A percentile compares a stretch with the other conserved stretches of the same genome.
Evolutionary conservation across 805 yeast species (phyloP).

Genomic region (Candida peoriensis): DNA sequence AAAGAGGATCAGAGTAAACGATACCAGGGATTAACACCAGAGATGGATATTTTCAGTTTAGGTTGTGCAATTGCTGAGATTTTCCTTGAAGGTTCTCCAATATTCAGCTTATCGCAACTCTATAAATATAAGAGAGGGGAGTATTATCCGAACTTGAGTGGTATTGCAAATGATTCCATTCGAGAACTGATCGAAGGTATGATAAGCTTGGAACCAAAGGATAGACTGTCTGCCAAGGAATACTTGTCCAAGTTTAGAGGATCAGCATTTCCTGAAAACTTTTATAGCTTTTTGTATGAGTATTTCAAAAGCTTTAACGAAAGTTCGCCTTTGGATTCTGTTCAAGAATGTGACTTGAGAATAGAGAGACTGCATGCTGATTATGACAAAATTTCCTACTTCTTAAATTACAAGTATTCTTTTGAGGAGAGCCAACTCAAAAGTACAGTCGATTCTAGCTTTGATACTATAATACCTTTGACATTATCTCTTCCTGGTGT

Average conservation of each 20-base stretch:
- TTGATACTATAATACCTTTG: conserved; percentile 28
- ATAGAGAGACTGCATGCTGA: conserved; percentile 56
- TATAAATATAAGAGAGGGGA: conserved; percentile 76
- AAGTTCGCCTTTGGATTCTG: conserved; percentile 14
- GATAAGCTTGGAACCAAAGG: conserved; percentile 57
- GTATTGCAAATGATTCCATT: conserved; percentile 46
- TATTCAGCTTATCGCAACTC: conserved; percentile 81
- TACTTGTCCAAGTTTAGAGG: conserved; percentile 48
- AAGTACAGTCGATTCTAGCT: conserved; percentile 4
- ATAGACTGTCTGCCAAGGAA: conserved; percentile 51
- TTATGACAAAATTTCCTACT: conserved; percentile 45
- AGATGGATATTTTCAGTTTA: conserved; percentile 78
- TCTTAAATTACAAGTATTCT: conserved; percentile 32
- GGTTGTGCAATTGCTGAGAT: conserved; percentile 92
- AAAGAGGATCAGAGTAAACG: conserved; percentile 7
- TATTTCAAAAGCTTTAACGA: conserved; percentile 45
- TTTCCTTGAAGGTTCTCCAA: conserved; percentile 79
- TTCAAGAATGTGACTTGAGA: conserved; percentile 46
- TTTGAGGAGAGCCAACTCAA: conserved; percentile 3
- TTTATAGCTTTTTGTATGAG: conserved; percentile 65
- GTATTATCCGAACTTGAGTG: conserved; percentile 56
- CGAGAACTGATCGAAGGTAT: conserved; percentile 55
- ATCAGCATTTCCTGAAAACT: conserved; percentile 58
- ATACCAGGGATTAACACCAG: conserved; percentile 38
- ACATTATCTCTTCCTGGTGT: conserved; percentile 49